These are phyloP conservation scores for Sugiyamaella sp. DNA, from an alignment of 1,139 yeast genomes.

Conservation along the genomic window DNA sequence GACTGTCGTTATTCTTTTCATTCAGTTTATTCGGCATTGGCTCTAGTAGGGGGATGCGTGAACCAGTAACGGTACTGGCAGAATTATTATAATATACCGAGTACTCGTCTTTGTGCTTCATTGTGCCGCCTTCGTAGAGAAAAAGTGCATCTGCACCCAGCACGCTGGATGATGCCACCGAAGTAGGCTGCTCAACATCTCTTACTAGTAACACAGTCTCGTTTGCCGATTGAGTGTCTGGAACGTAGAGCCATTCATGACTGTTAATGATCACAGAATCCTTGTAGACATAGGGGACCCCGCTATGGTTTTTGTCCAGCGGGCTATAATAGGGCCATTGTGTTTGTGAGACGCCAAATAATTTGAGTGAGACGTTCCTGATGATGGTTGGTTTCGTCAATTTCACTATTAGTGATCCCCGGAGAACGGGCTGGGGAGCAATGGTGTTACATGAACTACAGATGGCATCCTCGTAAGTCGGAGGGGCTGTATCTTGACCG, in stretches of 20 bases:
- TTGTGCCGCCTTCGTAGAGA: conserved; percentile 23
- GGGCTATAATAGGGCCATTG: conserved; percentile 64
- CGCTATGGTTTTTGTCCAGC: conserved; percentile 29
- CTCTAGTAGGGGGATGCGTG: conserved; percentile 20
- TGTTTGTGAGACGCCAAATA: conserved; percentile 72
- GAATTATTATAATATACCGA: conserved; percentile 5
- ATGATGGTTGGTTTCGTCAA: conserved; percentile 73
- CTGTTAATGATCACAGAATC: conserved; percentile 39
- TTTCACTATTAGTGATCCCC: conserved; percentile 75
- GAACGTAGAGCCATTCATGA: conserved; percentile 44
- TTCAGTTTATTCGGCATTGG: conserved; percentile 22
- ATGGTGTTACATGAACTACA: conserved; percentile 2
- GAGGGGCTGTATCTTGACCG: neutral
- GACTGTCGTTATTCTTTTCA: conserved; percentile 21
- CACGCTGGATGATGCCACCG: conserved; percentile 38
- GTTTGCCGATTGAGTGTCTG: neutral
- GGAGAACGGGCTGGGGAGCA: conserved; percentile 66
- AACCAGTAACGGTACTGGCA: conserved; percentile 3
- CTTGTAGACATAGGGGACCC: conserved; percentile 36
- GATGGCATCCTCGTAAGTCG: conserved; percentile 5
- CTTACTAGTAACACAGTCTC: neutral
- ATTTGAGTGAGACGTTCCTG: conserved; percentile 60
- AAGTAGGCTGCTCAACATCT: conserved; percentile 22
- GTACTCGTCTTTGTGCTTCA: neutral
- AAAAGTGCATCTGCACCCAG: conserved; percentile 43